Conservation (phyloP, 352 stramenopile species). For the Phytophthora pini region DNA sequence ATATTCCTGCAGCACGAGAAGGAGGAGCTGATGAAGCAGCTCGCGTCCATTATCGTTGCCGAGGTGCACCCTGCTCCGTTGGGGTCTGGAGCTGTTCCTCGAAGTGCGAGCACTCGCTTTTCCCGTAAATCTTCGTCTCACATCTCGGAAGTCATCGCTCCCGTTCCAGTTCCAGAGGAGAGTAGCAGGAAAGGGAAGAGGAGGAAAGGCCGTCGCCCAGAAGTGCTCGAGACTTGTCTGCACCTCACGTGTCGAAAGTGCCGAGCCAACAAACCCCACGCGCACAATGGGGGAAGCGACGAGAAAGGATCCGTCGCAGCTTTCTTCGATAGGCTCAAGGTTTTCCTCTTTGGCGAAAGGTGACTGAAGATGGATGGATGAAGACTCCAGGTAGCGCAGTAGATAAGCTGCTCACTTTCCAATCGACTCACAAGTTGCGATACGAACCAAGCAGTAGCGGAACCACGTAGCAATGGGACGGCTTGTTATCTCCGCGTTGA, state of each 20-base stretch:
- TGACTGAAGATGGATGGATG: constrained; percentile 24
- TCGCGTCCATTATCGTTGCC: constrained; percentile 38
- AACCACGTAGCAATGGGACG: constrained; percentile 19
- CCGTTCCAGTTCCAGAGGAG: constrained; percentile 15
- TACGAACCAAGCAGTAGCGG: constrained; percentile 17
- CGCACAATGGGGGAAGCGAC: constrained; percentile 29
- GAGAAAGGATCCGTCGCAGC: constrained; percentile 21
- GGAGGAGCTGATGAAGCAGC: constrained; percentile 51
- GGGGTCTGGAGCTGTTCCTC: constrained; percentile 1
- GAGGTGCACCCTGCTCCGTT: constrained; percentile 40
- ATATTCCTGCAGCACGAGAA: constrained; percentile 78
- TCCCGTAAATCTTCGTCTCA: constrained; percentile 39
- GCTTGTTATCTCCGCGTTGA: constrained; percentile 9
- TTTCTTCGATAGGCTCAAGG: constrained; percentile 57
- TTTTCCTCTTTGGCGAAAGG: constrained; percentile 43
- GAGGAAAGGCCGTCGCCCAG: constrained; percentile 44
- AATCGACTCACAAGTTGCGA: constrained; percentile 26
- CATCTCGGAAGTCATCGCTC: constrained; percentile 21
- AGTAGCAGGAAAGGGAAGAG: constrained; percentile 31
- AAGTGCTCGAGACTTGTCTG: constrained; percentile 75
- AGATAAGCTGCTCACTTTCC: constrained; percentile 19
- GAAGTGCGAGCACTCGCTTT: constrained; percentile 29
- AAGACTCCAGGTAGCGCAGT: constrained; percentile 14
- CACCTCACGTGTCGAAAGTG: constrained; percentile 71
- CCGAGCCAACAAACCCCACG: constrained; percentile 31